Evolutionary conservation across 495 filamentous ascomycete species (phyloP), one percentile per base, ranked within the genome.

Genomic region (Penicillium argentinense): DNA sequence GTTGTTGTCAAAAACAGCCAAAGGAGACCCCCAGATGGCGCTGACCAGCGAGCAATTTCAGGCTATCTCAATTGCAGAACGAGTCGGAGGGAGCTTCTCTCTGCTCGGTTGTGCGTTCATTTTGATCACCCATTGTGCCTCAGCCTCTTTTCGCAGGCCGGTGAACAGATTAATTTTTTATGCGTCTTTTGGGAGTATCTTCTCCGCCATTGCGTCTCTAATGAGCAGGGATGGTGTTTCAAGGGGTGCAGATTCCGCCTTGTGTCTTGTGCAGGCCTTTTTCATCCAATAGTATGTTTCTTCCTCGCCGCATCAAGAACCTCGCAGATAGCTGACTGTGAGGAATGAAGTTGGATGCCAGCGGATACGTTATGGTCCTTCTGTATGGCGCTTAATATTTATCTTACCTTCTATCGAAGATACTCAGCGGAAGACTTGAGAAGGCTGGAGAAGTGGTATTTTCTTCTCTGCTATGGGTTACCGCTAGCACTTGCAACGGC

Each of bases 121-220:
- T n/a, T n/a, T n/a, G n/a, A n/a, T n/a, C n/a, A n/a, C n/a, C n/a
- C n/a, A n/a, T n/a, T n/a, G n/a, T n/a, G n/a, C n/a, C n/a, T n/a
- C n/a, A n/a, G n/a, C n/a, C n/a, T n/a, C n/a, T n/a, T n/a, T n/a
- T n/a, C n/a, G n/a, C 27, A 88, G 88, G 64, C 85, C 87, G 13
- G 87, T 91, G 64, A 89, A 90, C 54, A 76, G 86, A 9, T 71
- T 91, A 2, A 76, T 88, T 21, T 89, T 89, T 61, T 88, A 79
- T 54, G 87, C 87, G 1, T 79, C 80, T 4, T 85, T 86, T 41
- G 88, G 86, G 18, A 91, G 90, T 51, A 68, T 89, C 21, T 63
- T 85, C 51, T 82, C 81, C 25, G 88, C 84, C 56, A 73, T 87
- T 12, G 87, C 81, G 1, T 84, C 85, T 2, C 60, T 89, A 23